These are phyloP conservation scores for Perilla frutescens DNA, from an alignment of 257 asterid species.

Conservation along the genomic window DNA sequence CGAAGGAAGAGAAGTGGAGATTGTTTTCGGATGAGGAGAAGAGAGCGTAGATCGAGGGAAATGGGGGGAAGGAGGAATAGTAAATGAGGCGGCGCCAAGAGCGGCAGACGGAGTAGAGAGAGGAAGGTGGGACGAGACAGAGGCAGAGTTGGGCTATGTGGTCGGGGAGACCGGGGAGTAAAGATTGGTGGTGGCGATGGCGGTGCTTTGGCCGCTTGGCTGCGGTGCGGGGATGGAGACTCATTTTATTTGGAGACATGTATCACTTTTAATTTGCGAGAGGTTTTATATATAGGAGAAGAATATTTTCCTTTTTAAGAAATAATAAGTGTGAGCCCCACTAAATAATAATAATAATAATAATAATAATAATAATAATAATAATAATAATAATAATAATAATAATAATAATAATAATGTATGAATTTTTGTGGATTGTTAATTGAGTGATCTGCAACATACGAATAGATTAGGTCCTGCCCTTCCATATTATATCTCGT, in stretches of 20 bases:
- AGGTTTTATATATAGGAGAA: background rate
- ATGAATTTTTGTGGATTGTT: too few species aligned
- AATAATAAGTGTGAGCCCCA: too few species aligned
- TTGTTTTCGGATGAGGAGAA: conserved; percentile 31
- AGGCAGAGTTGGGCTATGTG: conserved; percentile 65
- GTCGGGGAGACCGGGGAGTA: conserved; percentile 80
- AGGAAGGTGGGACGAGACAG: conserved; percentile 52
- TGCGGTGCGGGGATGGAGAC: background rate
- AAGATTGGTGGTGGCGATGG: conserved; percentile 36
- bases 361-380: too few species aligned
- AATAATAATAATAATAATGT: too few species aligned
- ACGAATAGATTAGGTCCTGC: too few species aligned
- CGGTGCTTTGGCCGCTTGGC: conserved; percentile 37
- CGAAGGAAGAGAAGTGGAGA: conserved; percentile 52
- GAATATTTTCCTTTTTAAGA: too few species aligned
- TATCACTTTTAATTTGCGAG: too few species aligned
- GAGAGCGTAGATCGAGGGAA: conserved; percentile 62
- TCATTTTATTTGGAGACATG: conserved; percentile 41
- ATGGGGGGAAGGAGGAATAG: conserved; percentile 74
- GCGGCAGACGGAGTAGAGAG: conserved; percentile 61
- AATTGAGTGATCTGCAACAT: too few species aligned
- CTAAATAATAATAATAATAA: too few species aligned
- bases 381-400: too few species aligned
- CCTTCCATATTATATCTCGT: too few species aligned
- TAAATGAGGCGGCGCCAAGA: conserved; percentile 78